phyloP scores from a whole-genome alignment of 1,284 basidiomycete species.

The Ganoderma resinaceum region DNA sequence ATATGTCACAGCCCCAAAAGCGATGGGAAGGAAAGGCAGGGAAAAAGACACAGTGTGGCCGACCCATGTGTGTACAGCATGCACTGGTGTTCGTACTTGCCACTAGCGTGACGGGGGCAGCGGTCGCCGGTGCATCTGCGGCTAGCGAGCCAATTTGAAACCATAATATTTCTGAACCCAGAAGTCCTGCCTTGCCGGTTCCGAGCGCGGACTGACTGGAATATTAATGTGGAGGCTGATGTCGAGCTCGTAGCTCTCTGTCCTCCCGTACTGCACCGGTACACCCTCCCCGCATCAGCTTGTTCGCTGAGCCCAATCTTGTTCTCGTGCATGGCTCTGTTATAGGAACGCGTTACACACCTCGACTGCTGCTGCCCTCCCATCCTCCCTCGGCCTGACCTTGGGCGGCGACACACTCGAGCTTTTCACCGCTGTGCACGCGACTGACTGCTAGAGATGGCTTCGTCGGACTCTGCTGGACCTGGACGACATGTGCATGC shows the following conservation, averaged over 20 bases:
- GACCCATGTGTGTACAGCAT: neutral
- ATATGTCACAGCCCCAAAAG: no score
- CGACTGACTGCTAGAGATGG: neutral
- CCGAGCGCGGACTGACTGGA: conserved; percentile 6
- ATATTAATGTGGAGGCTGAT: neutral
- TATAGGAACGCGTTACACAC: conserved; percentile 1
- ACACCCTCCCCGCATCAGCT: neutral
- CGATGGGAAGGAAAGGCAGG: neutral
- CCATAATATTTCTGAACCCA: neutral
- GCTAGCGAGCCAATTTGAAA: neutral
- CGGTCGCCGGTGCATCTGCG: neutral
- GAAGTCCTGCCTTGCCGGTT: neutral
- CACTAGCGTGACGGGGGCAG: neutral
- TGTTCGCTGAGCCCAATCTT: neutral
- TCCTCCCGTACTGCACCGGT: neutral
- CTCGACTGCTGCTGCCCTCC: neutral
- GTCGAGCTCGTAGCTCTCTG: neutral
- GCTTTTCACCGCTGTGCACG: conserved; percentile 2
- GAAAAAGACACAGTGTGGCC: neutral
- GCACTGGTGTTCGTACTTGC: neutral
- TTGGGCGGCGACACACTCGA: conserved; percentile 10
- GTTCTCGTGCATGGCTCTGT: conserved; percentile 7
- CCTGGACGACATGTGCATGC: neutral
- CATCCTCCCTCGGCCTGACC: neutral
- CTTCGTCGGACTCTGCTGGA: neutral